Conservation (phyloP, 2,329 filamentous ascomycete genomes). For the Arthrobotrys pseudoclavata region DNA sequence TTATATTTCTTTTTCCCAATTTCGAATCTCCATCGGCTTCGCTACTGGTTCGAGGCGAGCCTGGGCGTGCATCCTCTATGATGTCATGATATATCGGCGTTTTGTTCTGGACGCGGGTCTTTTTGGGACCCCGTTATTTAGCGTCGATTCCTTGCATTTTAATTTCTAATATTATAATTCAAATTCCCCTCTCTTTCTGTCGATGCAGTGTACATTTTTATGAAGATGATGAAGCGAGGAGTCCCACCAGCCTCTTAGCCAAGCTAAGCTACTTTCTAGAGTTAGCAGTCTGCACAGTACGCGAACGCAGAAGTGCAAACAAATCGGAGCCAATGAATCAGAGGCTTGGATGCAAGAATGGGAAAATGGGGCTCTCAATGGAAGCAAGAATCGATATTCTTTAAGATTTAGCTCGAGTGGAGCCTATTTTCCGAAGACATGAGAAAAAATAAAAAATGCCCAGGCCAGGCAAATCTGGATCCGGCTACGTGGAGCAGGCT, state of each 20-base stretch:
- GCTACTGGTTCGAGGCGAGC: conserved; percentile 20
- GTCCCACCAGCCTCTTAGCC: neutral
- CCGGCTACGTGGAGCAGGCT: conserved; percentile 38
- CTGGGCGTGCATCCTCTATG: conserved; percentile 33
- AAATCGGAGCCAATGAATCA: conserved; percentile 4
- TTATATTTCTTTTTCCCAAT: neutral
- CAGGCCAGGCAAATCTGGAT: conserved; percentile 31
- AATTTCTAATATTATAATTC: conserved; percentile 12
- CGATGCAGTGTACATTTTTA: neutral
- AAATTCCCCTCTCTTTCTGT: no score
- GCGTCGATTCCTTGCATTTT: conserved; percentile 18
- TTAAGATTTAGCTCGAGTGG: conserved; percentile 1
- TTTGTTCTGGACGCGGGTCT: conserved; percentile 23
- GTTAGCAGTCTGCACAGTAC: neutral
- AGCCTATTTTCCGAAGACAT: neutral
- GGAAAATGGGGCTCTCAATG: conserved; percentile 6
- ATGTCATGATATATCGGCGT: conserved; percentile 32
- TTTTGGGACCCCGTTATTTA: conserved; percentile 19
- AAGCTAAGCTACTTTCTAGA: neutral
- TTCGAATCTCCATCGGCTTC: conserved; percentile 1
- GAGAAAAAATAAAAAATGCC: conserved; percentile 19
- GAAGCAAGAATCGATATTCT: conserved; percentile 4
- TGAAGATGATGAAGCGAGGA: neutral
- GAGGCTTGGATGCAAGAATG: neutral
- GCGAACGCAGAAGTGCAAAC: neutral